Evolutionary conservation across 2,329 filamentous ascomycete genomes (phyloP), one percentile per base, ranked within the genome.

Genomic region (Alternaria metachromatica): DNA sequence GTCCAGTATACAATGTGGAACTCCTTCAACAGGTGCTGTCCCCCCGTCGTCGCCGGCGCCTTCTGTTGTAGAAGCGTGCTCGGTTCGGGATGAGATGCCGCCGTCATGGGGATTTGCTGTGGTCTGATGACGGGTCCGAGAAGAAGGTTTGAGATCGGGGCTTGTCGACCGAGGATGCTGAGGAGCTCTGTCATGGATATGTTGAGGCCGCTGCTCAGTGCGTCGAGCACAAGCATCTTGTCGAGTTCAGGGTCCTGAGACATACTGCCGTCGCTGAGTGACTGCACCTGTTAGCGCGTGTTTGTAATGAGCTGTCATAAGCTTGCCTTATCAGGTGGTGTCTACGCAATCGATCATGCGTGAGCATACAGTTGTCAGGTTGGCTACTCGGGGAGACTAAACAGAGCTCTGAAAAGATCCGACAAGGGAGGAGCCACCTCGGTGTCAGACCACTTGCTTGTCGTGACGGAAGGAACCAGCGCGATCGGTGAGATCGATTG

Each of bases 121-220:
- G 28, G 20, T 26, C 48, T 56, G 53, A 57, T 28, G 12, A 21
- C n/a, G 18, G 41, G 48, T 3, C 33, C 18, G 21, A 62, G 60
- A 18, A 62, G 60, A 12, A 62, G 46, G 23, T 58, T 54, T 4
- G 60, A 54, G 13, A 62, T 25, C 6, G 60, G 60, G n/a, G 60
- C 55, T 54, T 62, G 60, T 12, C 6, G 11, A 9, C 37, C 54
- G 43, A 62, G 55, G 5, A 58, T 23, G 23, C 48, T 28, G n/a
- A 58, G 25, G 43, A 62, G 55, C 18, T 62, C 46, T 49, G 56
- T 18, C 26, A 41, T 46, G 21, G 60, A 58, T 6, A 58, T 54
- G 28, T 62, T 62, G 21, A 62, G 60, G 28, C 55, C 41, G 28
- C 37, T 46, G 15, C 46, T 53, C 13, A 62, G 23, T 20, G 55